Evolutionary conservation across 1,284 basidiomycete genomes (phyloP).

Genomic region (Sanghuangporus sanghuang): DNA sequence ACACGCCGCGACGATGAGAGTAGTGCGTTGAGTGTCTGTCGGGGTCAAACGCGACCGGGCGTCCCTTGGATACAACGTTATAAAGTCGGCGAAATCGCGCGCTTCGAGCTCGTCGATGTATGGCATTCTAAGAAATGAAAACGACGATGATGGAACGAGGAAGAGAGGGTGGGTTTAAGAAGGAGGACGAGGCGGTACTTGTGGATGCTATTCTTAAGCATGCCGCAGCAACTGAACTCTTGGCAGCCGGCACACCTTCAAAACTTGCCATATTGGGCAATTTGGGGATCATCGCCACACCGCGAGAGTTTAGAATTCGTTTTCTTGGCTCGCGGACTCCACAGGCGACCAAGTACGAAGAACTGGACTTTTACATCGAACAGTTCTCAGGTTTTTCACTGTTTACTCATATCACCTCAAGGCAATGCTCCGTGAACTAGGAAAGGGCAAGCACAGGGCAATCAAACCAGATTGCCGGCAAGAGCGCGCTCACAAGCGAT

Average conservation of each 20-base stretch:
- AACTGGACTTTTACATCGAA: too few species aligned
- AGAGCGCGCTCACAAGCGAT: too few species aligned
- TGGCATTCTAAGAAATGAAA: not conserved
- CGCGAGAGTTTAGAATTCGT: too few species aligned
- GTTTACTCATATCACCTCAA: too few species aligned
- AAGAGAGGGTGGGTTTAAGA: not conserved
- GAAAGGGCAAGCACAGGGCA: too few species aligned
- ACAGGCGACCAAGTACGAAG: too few species aligned
- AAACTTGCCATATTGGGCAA: not conserved
- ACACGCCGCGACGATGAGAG: slow-evolving; percentile 69
- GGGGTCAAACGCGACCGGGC: slow-evolving; percentile 45
- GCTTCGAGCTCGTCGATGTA: slow-evolving; percentile 10
- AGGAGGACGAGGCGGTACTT: not conserved
- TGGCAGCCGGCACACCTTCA: not conserved
- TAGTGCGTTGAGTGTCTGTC: slow-evolving; percentile 67
- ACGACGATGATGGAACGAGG: not conserved
- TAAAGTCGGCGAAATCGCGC: slow-evolving; percentile 1
- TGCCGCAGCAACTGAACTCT: not conserved
- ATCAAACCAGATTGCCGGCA: too few species aligned
- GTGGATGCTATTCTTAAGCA: not conserved
- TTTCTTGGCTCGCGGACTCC: too few species aligned
- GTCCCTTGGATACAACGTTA: slow-evolving; percentile 27
- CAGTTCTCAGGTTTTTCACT: too few species aligned
- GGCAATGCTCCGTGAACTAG: too few species aligned
- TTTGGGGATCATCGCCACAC: not conserved